These are phyloP conservation scores for Hypoxylon intermedium DNA, from an alignment of 495 filamentous ascomycete genomes.

Conservation along the genomic window DNA sequence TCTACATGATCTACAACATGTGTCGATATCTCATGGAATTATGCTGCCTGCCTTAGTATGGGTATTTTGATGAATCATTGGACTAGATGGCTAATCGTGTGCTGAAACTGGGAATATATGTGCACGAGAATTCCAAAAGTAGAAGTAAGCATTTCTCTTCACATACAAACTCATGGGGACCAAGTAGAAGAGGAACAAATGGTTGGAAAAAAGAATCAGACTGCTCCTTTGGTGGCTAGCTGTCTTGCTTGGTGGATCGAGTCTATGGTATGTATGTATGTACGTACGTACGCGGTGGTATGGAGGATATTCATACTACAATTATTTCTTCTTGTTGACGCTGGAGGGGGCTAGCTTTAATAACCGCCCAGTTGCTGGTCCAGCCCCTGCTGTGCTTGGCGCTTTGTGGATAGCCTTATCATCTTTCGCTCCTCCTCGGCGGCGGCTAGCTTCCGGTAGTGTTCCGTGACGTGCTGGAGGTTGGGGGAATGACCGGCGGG, in stretches of 20 bases:
- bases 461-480: slow-evolving; percentile 55
- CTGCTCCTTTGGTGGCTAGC: neutral
- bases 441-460: slow-evolving; percentile 55
- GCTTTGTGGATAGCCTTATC: slow-evolving; percentile 48
- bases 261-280: slow-evolving; percentile 1
- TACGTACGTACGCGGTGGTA: neutral
- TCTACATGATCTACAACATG: too few species aligned
- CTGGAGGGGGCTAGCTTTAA: too few species aligned
- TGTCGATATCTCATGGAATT: too few species aligned
- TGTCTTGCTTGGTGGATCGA: neutral
- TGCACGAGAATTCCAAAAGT: too few species aligned
- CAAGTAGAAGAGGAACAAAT: neutral
- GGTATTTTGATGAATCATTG: too few species aligned
- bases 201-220: neutral
- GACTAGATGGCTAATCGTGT: too few species aligned
- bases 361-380: slow-evolving; percentile 2
- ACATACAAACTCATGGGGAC: neutral
- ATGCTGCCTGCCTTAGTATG: too few species aligned
- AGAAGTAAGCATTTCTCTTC: too few species aligned
- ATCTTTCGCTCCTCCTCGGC: slow-evolving; percentile 56
- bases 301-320: neutral
- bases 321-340: neutral
- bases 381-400: slow-evolving; percentile 26
- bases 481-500: slow-evolving; percentile 53
- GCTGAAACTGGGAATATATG: too few species aligned